phyloP scores from a whole-genome alignment of 345 rosid species.

The Populus tremula region DNA sequence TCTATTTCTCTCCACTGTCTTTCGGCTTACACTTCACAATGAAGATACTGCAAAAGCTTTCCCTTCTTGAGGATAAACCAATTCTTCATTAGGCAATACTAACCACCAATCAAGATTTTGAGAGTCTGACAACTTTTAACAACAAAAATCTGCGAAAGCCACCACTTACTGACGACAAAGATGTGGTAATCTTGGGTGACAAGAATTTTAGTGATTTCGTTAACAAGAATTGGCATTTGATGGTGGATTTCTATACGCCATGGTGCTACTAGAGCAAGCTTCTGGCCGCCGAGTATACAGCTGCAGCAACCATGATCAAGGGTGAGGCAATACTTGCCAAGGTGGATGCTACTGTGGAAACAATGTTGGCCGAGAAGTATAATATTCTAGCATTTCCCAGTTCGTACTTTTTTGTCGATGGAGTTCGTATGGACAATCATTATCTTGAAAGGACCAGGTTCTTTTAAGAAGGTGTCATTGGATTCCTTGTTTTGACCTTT shows the following conservation, averaged over 20 bases:
- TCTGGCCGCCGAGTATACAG: slow-evolving; percentile 17
- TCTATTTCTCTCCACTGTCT: background rate
- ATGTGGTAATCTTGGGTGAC: slow-evolving; percentile 12
- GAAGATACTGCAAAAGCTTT: background rate
- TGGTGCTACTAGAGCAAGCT: slow-evolving; percentile 15
- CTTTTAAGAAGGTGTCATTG: background rate
- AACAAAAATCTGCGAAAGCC: background rate
- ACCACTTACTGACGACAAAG: slow-evolving; percentile 6
- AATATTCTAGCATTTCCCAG: slow-evolving; percentile 7
- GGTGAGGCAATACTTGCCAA: slow-evolving; percentile 25
- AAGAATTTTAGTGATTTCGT: slow-evolving; percentile 22
- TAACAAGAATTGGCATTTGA: slow-evolving; percentile 13
- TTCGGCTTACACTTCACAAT: background rate
- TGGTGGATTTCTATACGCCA: slow-evolving; percentile 23
- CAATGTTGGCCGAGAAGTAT: background rate
- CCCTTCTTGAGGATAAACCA: background rate
- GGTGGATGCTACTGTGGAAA: background rate
- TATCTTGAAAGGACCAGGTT: slow-evolving; percentile 9
- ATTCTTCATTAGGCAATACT: background rate
- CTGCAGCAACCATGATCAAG: slow-evolving; percentile 29
- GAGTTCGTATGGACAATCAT: slow-evolving; percentile 1
- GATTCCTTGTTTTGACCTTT: background rate
- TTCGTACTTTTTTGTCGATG: slow-evolving; percentile 10
- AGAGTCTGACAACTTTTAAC: background rate
- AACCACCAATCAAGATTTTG: background rate